Evolutionary conservation across 495 filamentous ascomycete species (phyloP).

Genomic region (Achaetomiella virescens): DNA sequence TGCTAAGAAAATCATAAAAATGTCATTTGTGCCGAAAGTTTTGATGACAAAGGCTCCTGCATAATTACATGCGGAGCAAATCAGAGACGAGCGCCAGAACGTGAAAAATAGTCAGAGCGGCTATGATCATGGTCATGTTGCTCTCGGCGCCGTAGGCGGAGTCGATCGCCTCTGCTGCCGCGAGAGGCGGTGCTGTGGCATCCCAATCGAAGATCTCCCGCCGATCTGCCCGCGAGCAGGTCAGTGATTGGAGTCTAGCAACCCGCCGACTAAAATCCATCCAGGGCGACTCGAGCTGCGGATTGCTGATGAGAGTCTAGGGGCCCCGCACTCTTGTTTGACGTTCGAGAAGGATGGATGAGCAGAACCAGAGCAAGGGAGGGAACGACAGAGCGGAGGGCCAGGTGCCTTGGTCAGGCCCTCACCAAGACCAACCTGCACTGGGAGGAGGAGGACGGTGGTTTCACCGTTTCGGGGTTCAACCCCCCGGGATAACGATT

Average conservation of each 20-base stretch:
- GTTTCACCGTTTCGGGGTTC: not conserved
- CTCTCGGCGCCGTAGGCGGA: constrained; percentile 9
- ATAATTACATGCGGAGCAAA: not conserved
- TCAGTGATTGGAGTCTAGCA: not conserved
- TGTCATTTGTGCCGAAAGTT: constrained; percentile 8
- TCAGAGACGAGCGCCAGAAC: not conserved
- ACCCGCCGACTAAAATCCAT: no score
- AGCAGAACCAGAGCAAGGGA: no score
- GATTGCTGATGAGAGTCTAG: no score
- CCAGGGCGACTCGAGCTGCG: no score
- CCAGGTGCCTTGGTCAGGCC: no score
- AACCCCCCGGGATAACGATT: not conserved
- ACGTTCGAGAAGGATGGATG: no score
- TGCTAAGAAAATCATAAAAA: constrained; percentile 1
- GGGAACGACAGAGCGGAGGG: no score
- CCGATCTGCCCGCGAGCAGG: not conserved
- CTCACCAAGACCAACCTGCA: not conserved
- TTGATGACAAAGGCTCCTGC: constrained; percentile 1
- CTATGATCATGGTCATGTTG: constrained; percentile 1
- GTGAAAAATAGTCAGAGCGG: not conserved
- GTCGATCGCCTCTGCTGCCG: not conserved
- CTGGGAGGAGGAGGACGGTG: not conserved
- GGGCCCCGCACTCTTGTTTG: no score
- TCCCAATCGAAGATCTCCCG: not conserved
- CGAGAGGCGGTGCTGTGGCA: not conserved